These are phyloP conservation scores for Neocucurbitaria cava DNA, from an alignment of 2,329 filamentous ascomycete species.

Conservation along the genomic window DNA sequence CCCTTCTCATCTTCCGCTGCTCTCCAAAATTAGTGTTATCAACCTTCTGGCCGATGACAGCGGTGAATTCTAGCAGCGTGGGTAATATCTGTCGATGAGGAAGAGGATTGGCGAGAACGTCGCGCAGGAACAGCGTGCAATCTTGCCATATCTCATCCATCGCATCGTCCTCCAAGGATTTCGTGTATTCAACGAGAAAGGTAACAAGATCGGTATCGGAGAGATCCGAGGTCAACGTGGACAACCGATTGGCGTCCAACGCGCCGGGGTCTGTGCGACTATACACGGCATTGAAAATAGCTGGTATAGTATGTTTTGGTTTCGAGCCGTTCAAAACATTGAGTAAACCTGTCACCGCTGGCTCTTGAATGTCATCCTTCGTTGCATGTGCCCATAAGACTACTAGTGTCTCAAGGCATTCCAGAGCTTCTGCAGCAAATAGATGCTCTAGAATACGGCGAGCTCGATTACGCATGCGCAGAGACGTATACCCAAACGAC, in stretches of 20 bases:
- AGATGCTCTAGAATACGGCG: conserved; percentile 89
- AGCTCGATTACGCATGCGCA: conserved; percentile 89
- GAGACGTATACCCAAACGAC: conserved; percentile 88
- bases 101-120: conserved; percentile 90
- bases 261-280: conserved; percentile 87
- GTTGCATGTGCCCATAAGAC: conserved; percentile 75
- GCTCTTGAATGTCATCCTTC: conserved; percentile 59
- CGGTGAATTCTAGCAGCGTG: conserved; percentile 84
- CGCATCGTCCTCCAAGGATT: conserved; percentile 91
- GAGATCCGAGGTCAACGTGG: conserved; percentile 84
- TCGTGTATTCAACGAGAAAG: conserved; percentile 89
- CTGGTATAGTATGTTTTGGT: conserved; percentile 89
- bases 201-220: conserved; percentile 83
- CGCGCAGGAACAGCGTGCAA: conserved; percentile 87
- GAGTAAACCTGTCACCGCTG: conserved; percentile 81
- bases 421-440: conserved; percentile 88
- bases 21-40: conserved; percentile 98
- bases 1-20: conserved; percentile 87
- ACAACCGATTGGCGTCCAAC: conserved; percentile 80
- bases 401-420: conserved; percentile 90
- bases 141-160: conserved; percentile 99
- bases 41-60: conserved; percentile 90
- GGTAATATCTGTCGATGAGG: conserved; percentile 92
- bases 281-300: conserved; percentile 95
- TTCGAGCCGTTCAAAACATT: conserved; percentile 90